Base-by-base conservation (phyloP, 2,329 filamentous ascomycete genomes). In the Rhexocercosporidium sp. region DNA sequence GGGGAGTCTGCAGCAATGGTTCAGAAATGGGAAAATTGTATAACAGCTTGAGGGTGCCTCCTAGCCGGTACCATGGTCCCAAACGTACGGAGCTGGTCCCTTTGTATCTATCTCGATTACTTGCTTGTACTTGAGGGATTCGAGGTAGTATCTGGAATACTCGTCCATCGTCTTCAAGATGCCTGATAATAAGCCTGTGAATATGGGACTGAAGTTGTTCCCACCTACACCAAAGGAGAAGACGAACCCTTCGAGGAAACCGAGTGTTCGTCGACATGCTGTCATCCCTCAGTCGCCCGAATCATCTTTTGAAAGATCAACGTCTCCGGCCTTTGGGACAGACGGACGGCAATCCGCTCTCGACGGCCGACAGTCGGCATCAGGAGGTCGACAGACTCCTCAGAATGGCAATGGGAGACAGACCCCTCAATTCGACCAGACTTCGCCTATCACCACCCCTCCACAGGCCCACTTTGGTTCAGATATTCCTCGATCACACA, bases 401-500 rank as follows among this genome's bases (percentile, higher is more conserved):
- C 60, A 51, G 44, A 66, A 47, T 46, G 53, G 54, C 3, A 66
- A 39, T 59, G 65, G 60, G 11, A 56, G 69, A 61, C 62, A 71
- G 41, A 70, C 71, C n/a, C 68, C 69, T 51, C 65, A 69, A 34
- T 44, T 62, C 27, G 69, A 66, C 2, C 59, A 66, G 54, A 39
- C 53, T 46, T 71, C 69, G 27, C 71, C 72, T 44, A 71, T 74
- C 27, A 68, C 69, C 20, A 65, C 71, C n/a, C 72, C 74, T 14
- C 67, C 71, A 63, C 72, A 70, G 67, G 73, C 72, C 37, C 70
- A 75, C 47, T 62, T 75, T 51, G 68, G 66, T 44, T 65, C 69
- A 18, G 73, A 75, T 29, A 71, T 74, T 1, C 79, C 79, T 5
- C 81, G 84, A 49, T 80, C 82, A 39, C 83, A 84, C 14, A 85